Evolutionary conservation across 176 grass and related monocot genomes (phyloP).

Genomic region (Phyllostachys edulis): DNA sequence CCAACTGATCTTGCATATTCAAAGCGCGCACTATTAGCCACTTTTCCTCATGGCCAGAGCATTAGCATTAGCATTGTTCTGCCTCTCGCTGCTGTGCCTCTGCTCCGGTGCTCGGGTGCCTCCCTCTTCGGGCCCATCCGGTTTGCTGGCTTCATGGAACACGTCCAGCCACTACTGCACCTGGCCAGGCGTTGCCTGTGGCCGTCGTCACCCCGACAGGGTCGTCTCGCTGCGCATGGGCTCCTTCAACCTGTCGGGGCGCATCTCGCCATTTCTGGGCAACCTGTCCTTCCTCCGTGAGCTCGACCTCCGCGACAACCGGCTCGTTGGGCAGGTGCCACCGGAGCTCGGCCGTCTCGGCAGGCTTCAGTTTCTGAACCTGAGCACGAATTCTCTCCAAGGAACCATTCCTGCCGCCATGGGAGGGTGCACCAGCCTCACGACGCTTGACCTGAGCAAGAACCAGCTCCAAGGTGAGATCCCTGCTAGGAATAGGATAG

Average conservation of each 20-base stretch:
- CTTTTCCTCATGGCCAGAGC: neutral
- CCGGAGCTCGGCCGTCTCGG: no score
- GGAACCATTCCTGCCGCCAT: slow-evolving; percentile 9
- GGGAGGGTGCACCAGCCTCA: slow-evolving; percentile 5
- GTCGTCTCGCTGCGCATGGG: neutral
- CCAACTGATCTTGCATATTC: no score
- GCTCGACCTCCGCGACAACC: neutral
- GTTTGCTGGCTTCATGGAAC: neutral
- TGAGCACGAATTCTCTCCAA: no score
- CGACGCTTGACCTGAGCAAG: neutral
- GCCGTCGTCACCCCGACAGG: neutral
- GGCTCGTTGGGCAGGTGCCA: no score
- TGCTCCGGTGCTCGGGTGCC: neutral
- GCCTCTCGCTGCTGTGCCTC: neutral
- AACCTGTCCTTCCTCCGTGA: slow-evolving; percentile 38
- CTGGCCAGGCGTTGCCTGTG: slow-evolving; percentile 36
- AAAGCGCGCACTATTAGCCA: no score
- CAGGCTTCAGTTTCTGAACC: no score
- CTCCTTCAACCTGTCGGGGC: slow-evolving; percentile 15
- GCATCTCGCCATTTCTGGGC: slow-evolving; percentile 31
- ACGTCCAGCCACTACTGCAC: neutral
- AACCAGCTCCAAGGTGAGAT: slow-evolving; percentile 36
- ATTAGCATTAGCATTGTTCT: neutral
- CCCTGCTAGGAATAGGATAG: neutral
- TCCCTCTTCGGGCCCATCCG: neutral